Evolutionary conservation across 768 basidiomycete species (phyloP), one percentile per base, ranked within the genome.

Genomic region (Mycena metata): DNA sequence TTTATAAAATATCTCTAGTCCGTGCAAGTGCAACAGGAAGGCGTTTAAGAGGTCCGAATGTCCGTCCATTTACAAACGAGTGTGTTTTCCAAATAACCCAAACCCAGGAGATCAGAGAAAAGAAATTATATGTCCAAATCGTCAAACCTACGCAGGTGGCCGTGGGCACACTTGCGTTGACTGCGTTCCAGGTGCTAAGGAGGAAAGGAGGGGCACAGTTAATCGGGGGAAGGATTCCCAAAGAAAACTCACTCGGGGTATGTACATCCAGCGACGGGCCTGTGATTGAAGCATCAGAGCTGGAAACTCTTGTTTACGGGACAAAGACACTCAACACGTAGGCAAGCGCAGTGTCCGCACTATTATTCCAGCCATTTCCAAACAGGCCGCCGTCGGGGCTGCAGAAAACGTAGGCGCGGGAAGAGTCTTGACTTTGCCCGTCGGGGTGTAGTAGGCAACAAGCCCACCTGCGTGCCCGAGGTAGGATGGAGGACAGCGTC

Each of bases 361-460:
- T 67, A 75, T 95, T 91, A 63, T 82, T 81, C 96, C 96, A 97
- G 45, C 96, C 96, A 41, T 80, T 82, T 5, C 95, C 96, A 6
- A n/a, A 86, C 87, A 35, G n/a, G 73, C 77, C 7, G 84, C 82
- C 35, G 83, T 83, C 23, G 87, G 85, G 12, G 86, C 86, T 35
- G 84, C 78, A 3, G 89, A 87, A 76, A 91, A 90, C 13, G 88
- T 90, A 16, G 91, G 91, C 41, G 81, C 87, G 46, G 85, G 83
- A 36, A 93, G 81, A 24, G 90, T 89, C 64, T 87, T 85, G 63
- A 93, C 75, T 5, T 83, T 73, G 21, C 92, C 91, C 5, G 93
- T 93, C 5, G 88, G 83, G 7, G 91, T 92, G 77, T 94, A 95
- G 88, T 88, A 5, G 93, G 93, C 46, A 93, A 79, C 52, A 82